These are phyloP conservation scores for Mycena albidolilacea DNA, from an alignment of 768 basidiomycete species.

Conservation along the genomic window DNA sequence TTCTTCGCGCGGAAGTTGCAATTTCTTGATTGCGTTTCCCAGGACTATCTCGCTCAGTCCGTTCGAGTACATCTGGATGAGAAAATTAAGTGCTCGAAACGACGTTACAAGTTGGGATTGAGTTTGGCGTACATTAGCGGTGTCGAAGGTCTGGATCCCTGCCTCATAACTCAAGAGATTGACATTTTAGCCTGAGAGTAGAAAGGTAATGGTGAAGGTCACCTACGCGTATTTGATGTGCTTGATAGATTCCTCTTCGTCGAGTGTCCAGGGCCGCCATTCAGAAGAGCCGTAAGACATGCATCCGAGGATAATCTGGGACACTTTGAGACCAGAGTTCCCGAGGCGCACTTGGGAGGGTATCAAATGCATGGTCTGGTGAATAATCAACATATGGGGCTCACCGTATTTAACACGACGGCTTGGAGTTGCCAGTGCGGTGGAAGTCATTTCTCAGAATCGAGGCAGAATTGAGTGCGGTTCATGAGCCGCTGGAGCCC, in stretches of 20 bases:
- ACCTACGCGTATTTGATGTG: conserved; percentile 50
- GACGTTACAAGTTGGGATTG: not conserved
- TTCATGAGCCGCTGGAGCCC: no score
- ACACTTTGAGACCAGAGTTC: conserved; percentile 26
- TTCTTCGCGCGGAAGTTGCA: conserved; percentile 75
- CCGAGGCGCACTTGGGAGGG: conserved; percentile 4
- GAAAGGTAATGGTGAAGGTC: no score
- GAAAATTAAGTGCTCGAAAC: not conserved
- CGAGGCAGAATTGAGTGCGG: no score
- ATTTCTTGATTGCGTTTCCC: conserved; percentile 50
- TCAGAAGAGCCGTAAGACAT: conserved; percentile 42
- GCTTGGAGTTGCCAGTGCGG: no score
- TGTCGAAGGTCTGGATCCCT: conserved; percentile 75
- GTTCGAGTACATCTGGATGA: conserved; percentile 70
- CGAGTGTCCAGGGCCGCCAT: conserved; percentile 54
- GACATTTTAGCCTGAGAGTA: no score
- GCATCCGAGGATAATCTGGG: conserved; percentile 44
- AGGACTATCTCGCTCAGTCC: conserved; percentile 76
- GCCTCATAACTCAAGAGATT: conserved; percentile 58
- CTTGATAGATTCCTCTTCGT: conserved; percentile 51
- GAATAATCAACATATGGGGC: no score
- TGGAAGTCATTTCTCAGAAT: no score
- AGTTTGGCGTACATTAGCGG: conserved; percentile 58
- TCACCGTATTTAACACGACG: no score
- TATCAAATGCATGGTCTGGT: no score